Conservation (phyloP, 768 basidiomycete species). For the Podaxis sp. region DNA sequence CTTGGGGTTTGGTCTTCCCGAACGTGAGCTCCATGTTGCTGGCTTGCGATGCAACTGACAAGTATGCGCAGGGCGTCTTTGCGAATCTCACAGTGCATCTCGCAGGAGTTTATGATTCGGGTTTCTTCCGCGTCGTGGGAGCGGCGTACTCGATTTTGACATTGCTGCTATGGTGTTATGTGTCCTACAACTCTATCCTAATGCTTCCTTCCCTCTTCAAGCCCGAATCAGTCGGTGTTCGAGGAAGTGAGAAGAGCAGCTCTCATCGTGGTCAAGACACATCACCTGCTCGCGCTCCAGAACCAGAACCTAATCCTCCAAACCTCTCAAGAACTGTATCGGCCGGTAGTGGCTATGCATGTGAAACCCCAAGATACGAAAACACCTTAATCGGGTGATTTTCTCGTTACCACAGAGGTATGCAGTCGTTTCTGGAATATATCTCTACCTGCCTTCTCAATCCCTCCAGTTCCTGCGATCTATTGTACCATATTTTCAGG, state of each 20-base stretch:
- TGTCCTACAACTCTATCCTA: constrained; percentile 42
- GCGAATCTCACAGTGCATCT: constrained; percentile 62
- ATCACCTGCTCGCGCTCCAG: no score
- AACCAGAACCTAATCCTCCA: neutral
- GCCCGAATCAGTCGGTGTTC: neutral
- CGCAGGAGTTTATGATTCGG: constrained; percentile 46
- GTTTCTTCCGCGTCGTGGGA: constrained; percentile 58
- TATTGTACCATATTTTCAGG: no score
- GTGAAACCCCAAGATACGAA: neutral
- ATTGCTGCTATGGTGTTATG: constrained; percentile 51
- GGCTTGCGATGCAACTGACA: neutral
- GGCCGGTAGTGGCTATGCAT: neutral
- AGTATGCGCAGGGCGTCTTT: constrained; percentile 43
- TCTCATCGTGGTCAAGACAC: neutral
- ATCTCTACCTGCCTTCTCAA: neutral
- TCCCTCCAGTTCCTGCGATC: neutral
- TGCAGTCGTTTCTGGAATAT: neutral
- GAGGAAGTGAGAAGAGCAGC: neutral
- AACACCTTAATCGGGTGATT: neutral
- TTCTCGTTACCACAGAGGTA: neutral
- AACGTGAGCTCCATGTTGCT: constrained; percentile 38
- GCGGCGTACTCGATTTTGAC: constrained; percentile 52
- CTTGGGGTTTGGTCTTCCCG: constrained; percentile 74
- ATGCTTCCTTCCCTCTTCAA: constrained; percentile 1
- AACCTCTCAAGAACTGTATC: neutral